These are phyloP conservation scores for Leucogyrophana mollusca DNA, from an alignment of 768 basidiomycete genomes.

Conservation along the genomic window DNA sequence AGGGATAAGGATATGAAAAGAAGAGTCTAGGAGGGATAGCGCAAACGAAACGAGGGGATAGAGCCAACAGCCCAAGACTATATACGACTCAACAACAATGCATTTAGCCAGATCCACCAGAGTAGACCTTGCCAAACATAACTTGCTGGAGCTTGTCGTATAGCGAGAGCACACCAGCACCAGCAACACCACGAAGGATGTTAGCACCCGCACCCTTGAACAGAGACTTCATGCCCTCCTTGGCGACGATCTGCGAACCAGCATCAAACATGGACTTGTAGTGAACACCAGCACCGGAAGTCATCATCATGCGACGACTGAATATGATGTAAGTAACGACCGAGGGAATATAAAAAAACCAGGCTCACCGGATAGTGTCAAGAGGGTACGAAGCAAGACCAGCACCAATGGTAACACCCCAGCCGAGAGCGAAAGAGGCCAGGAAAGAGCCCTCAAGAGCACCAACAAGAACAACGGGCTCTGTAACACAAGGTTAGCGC, in stretches of 20 bases:
- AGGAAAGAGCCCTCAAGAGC: constrained; percentile 94
- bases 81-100: constrained; percentile 4
- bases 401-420: constrained; percentile 99
- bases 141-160: constrained; percentile 98
- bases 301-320: constrained; percentile 99
- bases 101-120: constrained; percentile 63
- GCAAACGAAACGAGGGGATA: constrained; percentile 27
- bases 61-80: constrained; percentile 25
- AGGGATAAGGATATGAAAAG: constrained; percentile 29
- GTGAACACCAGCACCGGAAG: constrained; percentile 91
- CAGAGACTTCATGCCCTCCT: constrained; percentile 93
- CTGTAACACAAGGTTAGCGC: constrained; percentile 38
- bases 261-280: constrained; percentile 99
- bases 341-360: neutral
- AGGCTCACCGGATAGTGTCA: constrained; percentile 76
- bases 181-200: constrained; percentile 98
- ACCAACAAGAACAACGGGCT: constrained; percentile 97
- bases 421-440: constrained; percentile 95
- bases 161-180: constrained; percentile 98
- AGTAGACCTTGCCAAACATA: constrained; percentile 99
- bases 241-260: constrained; percentile 88
- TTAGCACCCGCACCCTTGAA: constrained; percentile 99
- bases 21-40: constrained; percentile 32
- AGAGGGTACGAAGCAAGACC: constrained; percentile 98
- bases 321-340: constrained; percentile 26